Conservation (phyloP, 2,329 filamentous ascomycete genomes). For the Aspergillus nomiae region DNA sequence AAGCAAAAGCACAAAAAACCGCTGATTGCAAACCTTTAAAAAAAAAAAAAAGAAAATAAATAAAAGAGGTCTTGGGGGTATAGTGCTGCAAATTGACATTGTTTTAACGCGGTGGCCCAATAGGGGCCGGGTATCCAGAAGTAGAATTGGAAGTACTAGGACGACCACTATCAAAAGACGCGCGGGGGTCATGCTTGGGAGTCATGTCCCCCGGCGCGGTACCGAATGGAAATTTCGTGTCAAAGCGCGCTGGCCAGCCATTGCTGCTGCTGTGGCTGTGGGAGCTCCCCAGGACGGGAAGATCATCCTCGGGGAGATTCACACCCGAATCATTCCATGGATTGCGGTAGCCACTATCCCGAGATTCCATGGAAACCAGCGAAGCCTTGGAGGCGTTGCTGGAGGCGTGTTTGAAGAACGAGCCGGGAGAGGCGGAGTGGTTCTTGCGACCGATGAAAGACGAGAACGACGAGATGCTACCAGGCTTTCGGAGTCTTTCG, state of each 20-base stretch:
- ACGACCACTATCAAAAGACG: conserved; percentile 86
- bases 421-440: conserved; percentile 79
- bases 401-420: conserved; percentile 89
- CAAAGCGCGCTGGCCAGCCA: conserved; percentile 57
- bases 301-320: conserved; percentile 86
- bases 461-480: conserved; percentile 89
- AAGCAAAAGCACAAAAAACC: conserved; percentile 36
- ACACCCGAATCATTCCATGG: conserved; percentile 98
- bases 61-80: conserved; percentile 45
- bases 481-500: conserved; percentile 89
- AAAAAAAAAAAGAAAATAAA: conserved; percentile 31
- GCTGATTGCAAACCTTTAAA: conserved; percentile 20
- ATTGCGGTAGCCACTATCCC: conserved; percentile 91
- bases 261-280: conserved; percentile 66
- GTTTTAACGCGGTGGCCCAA: conserved; percentile 86
- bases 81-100: conserved; percentile 49
- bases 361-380: conserved; percentile 92
- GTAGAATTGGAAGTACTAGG: conserved; percentile 94
- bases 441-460: conserved; percentile 98
- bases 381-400: conserved; percentile 92
- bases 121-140: conserved; percentile 94
- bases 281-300: conserved; percentile 52
- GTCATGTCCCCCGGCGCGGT: conserved; percentile 73
- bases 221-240: conserved; percentile 67
- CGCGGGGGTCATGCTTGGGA: conserved; percentile 78